Base-by-base conservation (phyloP, 305 asterid species). In the Ilex paraguariensis region DNA sequence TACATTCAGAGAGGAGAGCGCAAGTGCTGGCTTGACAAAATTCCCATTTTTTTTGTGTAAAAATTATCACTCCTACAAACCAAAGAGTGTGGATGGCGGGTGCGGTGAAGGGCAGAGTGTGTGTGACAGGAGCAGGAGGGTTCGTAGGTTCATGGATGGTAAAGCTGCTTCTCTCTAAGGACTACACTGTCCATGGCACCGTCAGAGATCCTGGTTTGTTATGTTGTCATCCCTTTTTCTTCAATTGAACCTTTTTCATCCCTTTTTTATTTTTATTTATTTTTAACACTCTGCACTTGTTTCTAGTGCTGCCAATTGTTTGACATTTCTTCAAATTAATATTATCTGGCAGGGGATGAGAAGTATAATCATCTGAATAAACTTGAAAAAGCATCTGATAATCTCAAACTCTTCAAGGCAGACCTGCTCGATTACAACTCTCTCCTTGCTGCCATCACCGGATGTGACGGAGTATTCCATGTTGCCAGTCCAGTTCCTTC, bases 381-480 rank as follows among this genome's bases (percentile, higher is more conserved):
- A 45, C 81, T 87, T 12, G 87, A 80, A 16, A 61, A 76, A 57
- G 81, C 88, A 49, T 69, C 78, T 51, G 83, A 77, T 13, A 87
- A 73, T 39, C 84, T 90, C 56, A 76, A 75, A 69, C 71, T 90
- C 31, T 72, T 82, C 55, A 79, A 79, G 82, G 95, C 91, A 15
- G 91, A 87, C 59, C 76, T 90, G 66, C 82, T 87, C 28, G 90
- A 90, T 78, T 82, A 71, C 59, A 66, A 70, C 74, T 80, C 97
- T 46, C 69, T 90, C 62, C 78, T 52, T 57, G 81, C 80, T 16
- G 94, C 97, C 33, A 68, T 87, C 48, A 57, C 60, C 65, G 95
- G 95, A 13, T 87, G 95, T 66, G 57, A 28, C 16, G 97, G 93
- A 10, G 95, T 90, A 10, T 90, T 90, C 70, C 97, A 90, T 53